Base-by-base conservation (phyloP, 1,284 basidiomycete species). In the Fistulinella cinereoalba region DNA sequence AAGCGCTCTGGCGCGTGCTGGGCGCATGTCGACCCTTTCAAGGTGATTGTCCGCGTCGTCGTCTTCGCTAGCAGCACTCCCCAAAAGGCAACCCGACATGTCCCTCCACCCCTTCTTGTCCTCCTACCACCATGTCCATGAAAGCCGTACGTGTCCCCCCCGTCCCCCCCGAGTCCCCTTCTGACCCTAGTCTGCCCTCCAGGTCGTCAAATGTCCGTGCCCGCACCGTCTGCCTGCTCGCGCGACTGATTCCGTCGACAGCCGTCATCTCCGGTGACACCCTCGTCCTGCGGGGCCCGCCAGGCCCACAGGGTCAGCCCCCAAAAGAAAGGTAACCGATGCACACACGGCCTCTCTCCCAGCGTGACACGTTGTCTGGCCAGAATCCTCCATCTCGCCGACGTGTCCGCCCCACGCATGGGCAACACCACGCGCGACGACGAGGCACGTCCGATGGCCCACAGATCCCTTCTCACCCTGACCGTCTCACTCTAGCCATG, bases 181-280 rank as follows among this genome's bases (percentile, higher is more conserved):
- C 41, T 15, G 24, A 25, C 23, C 22, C 18, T 15, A 1, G 34
- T 27, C n/a, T 31, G 47, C 25, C 47, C 44, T 33, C 27, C 53
- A 86, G 83, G 76, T 85, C 60, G 83, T 86, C 56, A 86, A 86
- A 78, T 86, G 83, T 85, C 71, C 49, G 68, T 56, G 12, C 41
- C 11, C 25, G 4, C 21, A 28, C 41, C 50, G n/a, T 12, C n/a
- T 7, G 7, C 13, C 23, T 4, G 10, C 16, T 39, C 40, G 22
- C 27, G 27, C 18, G 34, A 38, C 50, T 56, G 45, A 61, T 38
- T 45, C 41, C 49, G 50, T 40, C 46, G 27, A 37, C 61, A 94
- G 91, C 88, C 64, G 90, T 91, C 56, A 79, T 90, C 55, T 94
- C 91, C 43, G 92, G 91, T 37, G 93, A 95, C 68, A 88, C 91